Evolutionary conservation across 257 asterid genomes (phyloP).

Genomic region (Gentiana dahurica): DNA sequence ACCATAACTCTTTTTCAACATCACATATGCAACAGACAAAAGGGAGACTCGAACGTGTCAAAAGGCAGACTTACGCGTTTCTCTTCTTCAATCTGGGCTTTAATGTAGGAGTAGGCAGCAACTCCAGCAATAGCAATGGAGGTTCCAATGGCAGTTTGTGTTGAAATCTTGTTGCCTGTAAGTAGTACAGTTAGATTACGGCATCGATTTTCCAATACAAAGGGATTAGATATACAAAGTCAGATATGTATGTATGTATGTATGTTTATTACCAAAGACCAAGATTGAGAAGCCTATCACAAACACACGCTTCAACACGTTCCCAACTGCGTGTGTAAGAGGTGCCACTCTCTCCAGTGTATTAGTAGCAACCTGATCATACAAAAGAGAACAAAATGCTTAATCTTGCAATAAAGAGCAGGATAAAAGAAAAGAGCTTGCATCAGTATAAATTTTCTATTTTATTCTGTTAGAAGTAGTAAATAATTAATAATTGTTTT

Average conservation of each 20-base stretch:
- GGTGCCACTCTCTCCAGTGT: slow-evolving; percentile 99
- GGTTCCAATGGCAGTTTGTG: slow-evolving; percentile 95
- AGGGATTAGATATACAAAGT: background rate
- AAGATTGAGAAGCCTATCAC: slow-evolving; percentile 96
- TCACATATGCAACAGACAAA: background rate
- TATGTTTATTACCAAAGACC: slow-evolving; percentile 48
- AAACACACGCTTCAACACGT: slow-evolving; percentile 95
- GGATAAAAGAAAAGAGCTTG: background rate
- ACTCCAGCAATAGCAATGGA: slow-evolving; percentile 92
- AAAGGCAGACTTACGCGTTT: slow-evolving; percentile 56
- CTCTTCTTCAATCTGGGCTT: slow-evolving; percentile 98
- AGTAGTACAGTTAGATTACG: slow-evolving; percentile 2
- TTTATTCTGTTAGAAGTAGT: no score
- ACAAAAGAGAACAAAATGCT: background rate
- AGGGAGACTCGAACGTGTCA: background rate
- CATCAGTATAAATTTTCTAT: no score
- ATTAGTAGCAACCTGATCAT: slow-evolving; percentile 81
- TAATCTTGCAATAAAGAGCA: background rate
- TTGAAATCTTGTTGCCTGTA: slow-evolving; percentile 85
- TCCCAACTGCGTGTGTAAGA: slow-evolving; percentile 95
- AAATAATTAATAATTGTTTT: no score
- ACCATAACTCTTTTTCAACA: background rate
- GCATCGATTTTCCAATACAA: slow-evolving; percentile 1
- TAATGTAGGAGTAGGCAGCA: slow-evolving; percentile 83
- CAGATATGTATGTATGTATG: background rate